Evolutionary conservation across 352 stramenopile genomes (phyloP).

Genomic region (Phytophthora pinifolia): DNA sequence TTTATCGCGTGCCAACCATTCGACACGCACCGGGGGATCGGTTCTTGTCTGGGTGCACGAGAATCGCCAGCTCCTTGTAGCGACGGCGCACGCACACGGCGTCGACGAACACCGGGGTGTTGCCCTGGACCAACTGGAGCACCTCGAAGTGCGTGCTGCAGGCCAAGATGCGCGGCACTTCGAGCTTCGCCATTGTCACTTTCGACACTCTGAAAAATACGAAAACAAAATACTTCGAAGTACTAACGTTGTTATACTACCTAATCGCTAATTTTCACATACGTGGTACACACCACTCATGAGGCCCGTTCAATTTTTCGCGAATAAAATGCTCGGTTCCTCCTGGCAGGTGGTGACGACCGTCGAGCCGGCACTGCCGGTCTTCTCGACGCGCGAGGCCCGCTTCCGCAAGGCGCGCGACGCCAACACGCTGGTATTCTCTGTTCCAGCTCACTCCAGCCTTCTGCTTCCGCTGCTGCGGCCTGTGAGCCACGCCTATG

Average conservation of each 20-base stretch:
- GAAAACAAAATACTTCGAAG: too few species aligned
- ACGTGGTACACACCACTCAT: neutral
- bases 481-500: conserved; percentile 51
- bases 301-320: too few species aligned
- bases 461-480: conserved; percentile 54
- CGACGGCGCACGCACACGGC: conserved; percentile 34
- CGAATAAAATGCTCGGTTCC: conserved; percentile 21
- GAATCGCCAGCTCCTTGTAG: conserved; percentile 57
- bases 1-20: neutral
- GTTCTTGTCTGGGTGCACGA: conserved; percentile 68
- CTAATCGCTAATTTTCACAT: too few species aligned
- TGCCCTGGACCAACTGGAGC: conserved; percentile 29
- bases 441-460: conserved; percentile 47
- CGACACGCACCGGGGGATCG: conserved; percentile 28
- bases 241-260: too few species aligned
- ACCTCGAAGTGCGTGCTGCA: conserved; percentile 48
- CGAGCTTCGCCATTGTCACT: conserved; percentile 7
- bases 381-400: conserved; percentile 54
- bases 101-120: conserved; percentile 19
- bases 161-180: conserved; percentile 31
- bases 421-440: conserved; percentile 59
- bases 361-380: conserved; percentile 32
- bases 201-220: too few species aligned
- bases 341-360: conserved; percentile 5
- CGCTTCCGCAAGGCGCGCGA: conserved; percentile 54